These are phyloP conservation scores for Petunia hybrid DNA, from an alignment of 305 asterid genomes.

Conservation along the genomic window DNA sequence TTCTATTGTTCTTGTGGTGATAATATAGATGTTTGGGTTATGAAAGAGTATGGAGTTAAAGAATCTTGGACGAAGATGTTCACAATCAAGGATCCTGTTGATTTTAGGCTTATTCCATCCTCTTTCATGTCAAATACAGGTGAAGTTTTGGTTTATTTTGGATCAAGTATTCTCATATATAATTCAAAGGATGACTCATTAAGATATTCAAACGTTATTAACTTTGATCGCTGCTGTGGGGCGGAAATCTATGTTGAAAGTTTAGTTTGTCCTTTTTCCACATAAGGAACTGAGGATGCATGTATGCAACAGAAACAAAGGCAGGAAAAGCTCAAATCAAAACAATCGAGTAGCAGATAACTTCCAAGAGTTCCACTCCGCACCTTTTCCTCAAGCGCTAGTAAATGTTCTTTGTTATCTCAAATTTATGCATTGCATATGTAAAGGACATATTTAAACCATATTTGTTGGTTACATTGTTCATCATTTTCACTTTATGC, in stretches of 20 bases:
- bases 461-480: not conserved
- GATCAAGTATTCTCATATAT: conserved; percentile 41
- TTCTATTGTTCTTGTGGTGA: too few relatives aligned
- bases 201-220: conserved; percentile 25
- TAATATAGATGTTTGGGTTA: conserved; percentile 53
- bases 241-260: conserved; percentile 55
- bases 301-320: not conserved
- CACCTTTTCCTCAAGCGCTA: too few relatives aligned
- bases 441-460: too few relatives aligned
- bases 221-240: conserved; percentile 17
- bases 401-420: too few relatives aligned
- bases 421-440: too few relatives aligned
- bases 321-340: not conserved
- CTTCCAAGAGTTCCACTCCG: too few relatives aligned
- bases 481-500: not conserved
- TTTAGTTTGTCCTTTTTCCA: conserved; percentile 31
- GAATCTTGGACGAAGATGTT: conserved; percentile 50
- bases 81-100: conserved; percentile 26
- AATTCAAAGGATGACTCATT: conserved; percentile 42
- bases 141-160: conserved; percentile 46
- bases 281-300: not conserved
- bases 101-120: conserved; percentile 19
- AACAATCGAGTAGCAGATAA: too few relatives aligned
- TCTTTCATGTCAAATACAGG: conserved; percentile 48
- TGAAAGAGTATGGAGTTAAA: conserved; percentile 46